Base-by-base conservation (phyloP, 2,329 filamentous ascomycete genomes). In the Ilyonectria robusta region DNA sequence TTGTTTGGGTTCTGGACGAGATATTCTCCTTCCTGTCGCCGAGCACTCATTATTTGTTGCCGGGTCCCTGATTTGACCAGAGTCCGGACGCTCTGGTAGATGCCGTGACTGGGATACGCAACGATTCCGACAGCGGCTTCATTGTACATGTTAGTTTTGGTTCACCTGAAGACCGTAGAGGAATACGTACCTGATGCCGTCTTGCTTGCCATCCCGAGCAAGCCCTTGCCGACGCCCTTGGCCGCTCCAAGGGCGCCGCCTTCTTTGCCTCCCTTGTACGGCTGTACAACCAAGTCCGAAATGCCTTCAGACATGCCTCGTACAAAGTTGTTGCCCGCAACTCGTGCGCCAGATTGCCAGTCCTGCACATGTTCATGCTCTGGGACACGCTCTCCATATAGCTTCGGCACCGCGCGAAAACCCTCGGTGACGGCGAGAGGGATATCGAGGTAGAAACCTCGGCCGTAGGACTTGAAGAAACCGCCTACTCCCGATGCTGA, bases 371-470 rank as follows among this genome's bases (percentile, higher is more conserved):
- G 58, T 31, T 63, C 68, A n/a, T 72, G 53, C 42, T 72, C 68
- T 3, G 65, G 60, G 1, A 70, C 62, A 7, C 60, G 35, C 21
- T 67, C 66, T 15, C 65, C 61, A 26, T 67, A 65, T 15, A 68
- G 64, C 0, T 54, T 59, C 2, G 73, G 73, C 0, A 71, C 70
- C 0, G 71, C 66, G 2, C 70, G 68, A 55, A 69, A 69, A 0
- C 70, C 73, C 60, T 74, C 73, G 3, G 73, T 64, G 0, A 75
- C 44, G 0, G 73, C 71, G 3, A 74, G 11, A 46, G 73, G 54
- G 35, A 71, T 17, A 37, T 74, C 1, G 23, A 68, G 1, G 59
- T 64, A 37, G 60, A 33, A 33, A 29, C 71, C 47, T 13, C 69
- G 60, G 3, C 19, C 64, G 15, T 73, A 72, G 8, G 70, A 54